Evolutionary conservation across 495 filamentous ascomycete genomes (phyloP), one percentile per base, ranked within the genome.

Genomic region (Delitschia confertaspora): DNA sequence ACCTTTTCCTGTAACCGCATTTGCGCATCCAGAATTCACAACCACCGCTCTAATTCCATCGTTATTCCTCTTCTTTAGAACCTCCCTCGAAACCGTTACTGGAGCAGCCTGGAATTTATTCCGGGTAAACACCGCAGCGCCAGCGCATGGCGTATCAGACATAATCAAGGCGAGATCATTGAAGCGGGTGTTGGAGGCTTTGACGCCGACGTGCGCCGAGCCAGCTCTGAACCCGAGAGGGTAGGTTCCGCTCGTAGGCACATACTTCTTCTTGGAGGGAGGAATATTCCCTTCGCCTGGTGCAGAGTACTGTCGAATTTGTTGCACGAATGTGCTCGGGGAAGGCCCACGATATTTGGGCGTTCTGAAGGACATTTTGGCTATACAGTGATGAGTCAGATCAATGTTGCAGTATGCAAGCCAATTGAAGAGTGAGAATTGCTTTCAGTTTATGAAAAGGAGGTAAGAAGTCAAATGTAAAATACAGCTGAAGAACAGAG

Each of bases 41-140:
- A 99, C 76, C 19, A 99, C 78, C 17, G 82, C 79, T 39, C 79
- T 74, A 42, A 96, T 71, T 0, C 83, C 85, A 33, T 73, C 65
- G 25, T 87, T 85, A 9, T 70, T 65, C 45, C 76, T 72, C 44
- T 67, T 68, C 51, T 76, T 63, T 36, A 96, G 65, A 43, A 82
- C 80, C 38, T 79, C 67, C 45, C 78, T 72, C 58, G 82, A 86
- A 38, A 93, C 80, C 32, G 85, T 83, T 29, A 98, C 87, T 11
- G 91, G 91, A 19, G 91, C 91, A 16, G 91, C 91, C 60, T 94
- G 88, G 67, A 96, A 99, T 63, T 88, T 91, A 69, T 96, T 99
- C 65, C 87, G 88, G 32, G 91, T 99, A 69, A 95, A 93, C 8
- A 96, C 91, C 3, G 88, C 89, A 1, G 88, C 87, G 4, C 82